Evolutionary conservation across 2,329 filamentous ascomycete genomes (phyloP), one percentile per base, ranked within the genome.

Genomic region (Fusarium veterinarium): DNA sequence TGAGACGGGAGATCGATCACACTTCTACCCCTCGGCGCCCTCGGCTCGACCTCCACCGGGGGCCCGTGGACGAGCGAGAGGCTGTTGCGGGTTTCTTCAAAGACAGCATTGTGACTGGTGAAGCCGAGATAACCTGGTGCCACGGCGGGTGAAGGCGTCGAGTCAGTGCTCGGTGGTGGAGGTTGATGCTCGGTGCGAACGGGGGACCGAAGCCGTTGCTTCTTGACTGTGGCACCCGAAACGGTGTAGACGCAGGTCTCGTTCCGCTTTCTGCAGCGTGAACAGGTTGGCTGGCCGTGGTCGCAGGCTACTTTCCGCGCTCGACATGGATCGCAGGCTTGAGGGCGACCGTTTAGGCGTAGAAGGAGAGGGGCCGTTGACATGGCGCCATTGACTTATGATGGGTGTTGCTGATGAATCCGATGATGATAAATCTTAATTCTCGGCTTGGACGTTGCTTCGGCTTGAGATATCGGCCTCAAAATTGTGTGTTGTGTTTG

Each of bases 261-360:
- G 33, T 78, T 80, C 17, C 81, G 74, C 71, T 81, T 82, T 51
- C 69, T 78, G 67, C 84, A 85, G 41, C 83, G 79, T 42, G 77
- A 76, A 68, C 83, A 85, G 20, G 80, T 67, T 1, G 84, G 84
- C n/a, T 81, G 80, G 0, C 68, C 69, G 60, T 85, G 83, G 63
- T 85, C 83, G 74, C 84, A 85, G 10, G 84, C 83, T 11, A 85
- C 80, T 64, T 85, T 85, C 20, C 83, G 81, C 59, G 79, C 80
- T 16, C 82, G 80, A 59, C 83, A 85, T 30, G 82, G 81, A 75
- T 84, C 79, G 46, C 78, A 78, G 10, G 76, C 75, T 42, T 79
- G 78, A 8, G 75, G 76, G 4, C 78, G 75, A 41, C 78, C 78
- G 30, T 80, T 80, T 33, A 75, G 70, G 16, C 78, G 76, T 37